Percentiles rank a stretch among this genome's conserved stretches.
Evolutionary conservation across 768 basidiomycete genomes (phyloP).

Genomic region (Termitomyces sp.): DNA sequence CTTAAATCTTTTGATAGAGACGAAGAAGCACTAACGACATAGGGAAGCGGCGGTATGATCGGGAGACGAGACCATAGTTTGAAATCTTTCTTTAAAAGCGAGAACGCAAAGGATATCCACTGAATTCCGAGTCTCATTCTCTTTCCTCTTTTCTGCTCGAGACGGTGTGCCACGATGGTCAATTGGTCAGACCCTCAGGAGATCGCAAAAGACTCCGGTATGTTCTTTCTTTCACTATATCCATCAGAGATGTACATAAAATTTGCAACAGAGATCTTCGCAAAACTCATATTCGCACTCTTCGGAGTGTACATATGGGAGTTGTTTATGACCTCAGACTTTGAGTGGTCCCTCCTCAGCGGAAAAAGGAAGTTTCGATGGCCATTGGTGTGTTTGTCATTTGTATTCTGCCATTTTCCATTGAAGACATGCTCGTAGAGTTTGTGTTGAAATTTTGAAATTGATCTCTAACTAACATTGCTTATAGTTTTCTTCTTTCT

Average conservation of each 20-base stretch:
- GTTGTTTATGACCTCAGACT: conserved; percentile 52
- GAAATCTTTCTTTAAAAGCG: conserved; percentile 11
- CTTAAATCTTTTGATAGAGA: conserved; percentile 1
- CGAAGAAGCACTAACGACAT: conserved; percentile 11
- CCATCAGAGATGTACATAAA: not conserved
- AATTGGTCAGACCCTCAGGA: conserved; percentile 44
- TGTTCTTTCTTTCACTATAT: not conserved
- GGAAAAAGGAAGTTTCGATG: conserved; percentile 56
- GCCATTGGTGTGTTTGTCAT: conserved; percentile 51
- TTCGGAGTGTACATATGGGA: conserved; percentile 70
- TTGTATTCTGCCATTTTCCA: not conserved
- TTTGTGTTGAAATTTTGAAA: conserved; percentile 8
- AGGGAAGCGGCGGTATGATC: conserved; percentile 19
- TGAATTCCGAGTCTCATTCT: not conserved
- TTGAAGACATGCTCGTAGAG: conserved; percentile 10
- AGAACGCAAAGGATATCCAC: not conserved
- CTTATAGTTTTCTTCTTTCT: conserved; percentile 56
- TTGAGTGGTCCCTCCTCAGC: conserved; percentile 62
- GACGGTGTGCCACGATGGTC: conserved; percentile 22
- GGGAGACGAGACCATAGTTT: conserved; percentile 9
- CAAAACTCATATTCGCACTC: conserved; percentile 53
- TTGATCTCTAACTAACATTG: not conserved
- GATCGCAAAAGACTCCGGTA: conserved; percentile 37
- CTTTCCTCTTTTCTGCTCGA: not conserved
- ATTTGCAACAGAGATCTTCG: conserved; percentile 43